Conservation (phyloP, 2,329 filamentous ascomycete genomes). For the Bisporella sp. region DNA sequence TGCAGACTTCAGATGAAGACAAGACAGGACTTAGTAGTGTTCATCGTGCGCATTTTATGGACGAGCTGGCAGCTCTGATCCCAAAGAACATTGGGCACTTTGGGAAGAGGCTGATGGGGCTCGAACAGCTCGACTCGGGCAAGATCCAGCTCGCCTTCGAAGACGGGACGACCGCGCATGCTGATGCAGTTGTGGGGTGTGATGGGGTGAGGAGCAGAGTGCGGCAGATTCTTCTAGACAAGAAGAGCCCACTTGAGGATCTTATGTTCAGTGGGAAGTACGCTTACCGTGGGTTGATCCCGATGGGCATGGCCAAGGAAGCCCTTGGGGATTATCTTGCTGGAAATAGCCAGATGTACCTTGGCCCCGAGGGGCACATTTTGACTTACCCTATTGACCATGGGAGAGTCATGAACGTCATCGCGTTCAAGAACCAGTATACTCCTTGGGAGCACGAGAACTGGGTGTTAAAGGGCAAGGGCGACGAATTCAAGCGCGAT, state of each 20-base stretch:
- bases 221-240: slow-evolving; percentile 44
- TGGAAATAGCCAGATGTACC: slow-evolving; percentile 37
- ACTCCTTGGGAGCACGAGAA: slow-evolving; percentile 25
- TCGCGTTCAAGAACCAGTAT: slow-evolving; percentile 18
- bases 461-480: slow-evolving; percentile 30
- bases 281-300: slow-evolving; percentile 55
- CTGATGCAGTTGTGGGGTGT: slow-evolving; percentile 44
- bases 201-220: slow-evolving; percentile 57
- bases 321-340: slow-evolving; percentile 43
- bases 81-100: slow-evolving; percentile 30
- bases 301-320: slow-evolving; percentile 45
- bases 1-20: slow-evolving; percentile 10
- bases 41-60: slow-evolving; percentile 26
- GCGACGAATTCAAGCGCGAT: slow-evolving; percentile 27
- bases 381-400: slow-evolving; percentile 52
- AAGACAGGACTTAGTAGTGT: slow-evolving; percentile 20
- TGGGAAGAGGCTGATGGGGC: slow-evolving; percentile 29
- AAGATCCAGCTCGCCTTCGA: slow-evolving; percentile 31
- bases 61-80: slow-evolving; percentile 29
- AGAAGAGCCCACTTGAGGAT: slow-evolving; percentile 15
- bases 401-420: slow-evolving; percentile 47
- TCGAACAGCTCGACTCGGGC: slow-evolving; percentile 19
- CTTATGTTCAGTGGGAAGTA: slow-evolving; percentile 47
- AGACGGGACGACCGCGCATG: slow-evolving; percentile 34
- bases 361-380: slow-evolving; percentile 47